Evolutionary conservation across 2,329 filamentous ascomycete species (phyloP), one percentile per base, ranked within the genome.

Genomic region (Hymenoscyphus occultus): DNA sequence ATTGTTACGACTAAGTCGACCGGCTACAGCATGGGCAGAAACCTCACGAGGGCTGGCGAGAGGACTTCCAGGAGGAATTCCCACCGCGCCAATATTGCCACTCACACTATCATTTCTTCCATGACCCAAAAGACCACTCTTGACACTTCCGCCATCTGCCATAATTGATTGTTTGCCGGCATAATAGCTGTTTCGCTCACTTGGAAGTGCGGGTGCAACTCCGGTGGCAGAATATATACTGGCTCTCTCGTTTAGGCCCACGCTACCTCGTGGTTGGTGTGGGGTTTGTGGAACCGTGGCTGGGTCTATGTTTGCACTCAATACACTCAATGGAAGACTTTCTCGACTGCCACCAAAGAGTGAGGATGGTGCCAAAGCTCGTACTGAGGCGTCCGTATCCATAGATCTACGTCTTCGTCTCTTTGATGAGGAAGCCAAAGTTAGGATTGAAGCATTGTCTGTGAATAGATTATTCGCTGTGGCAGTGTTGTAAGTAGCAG

Each of bases 361-460:
- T 0, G 90, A 93, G 0, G 89, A 92, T 0, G 91, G 91, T 0
- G 92, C 90, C n/a, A 96, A 80, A 2, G 92, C 92, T 56, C 92
- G 89, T 48, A 95, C 90, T 0, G 90, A 94, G 5, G 92, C 92
- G 75, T 95, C 90, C 0, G 92, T 95, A 76, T 95, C 92, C 77
- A 94, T 87, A 39, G 90, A 93, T 66, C 91, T 86, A 59, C 91
- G 85, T 42, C 92, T 87, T 35, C 88, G 85, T 45, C 89, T 86
- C 78, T 94, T 92, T 69, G 89, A 92, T 0, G 90, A 93, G 3
- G 91, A 94, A 2, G 92, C 92, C 14, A 96, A 82, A 0, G 92
- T 96, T 66, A 96, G 79, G 70, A 96, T 93, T 32, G 91, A 94
- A 28, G 92, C 92, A 74, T 96, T 92, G 76, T 96, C 92, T 1